Percentiles rank a stretch among this genome's conserved stretches.
Evolutionary conservation across 805 yeast genomes (phyloP).

Genomic region (Candida oleophila): DNA sequence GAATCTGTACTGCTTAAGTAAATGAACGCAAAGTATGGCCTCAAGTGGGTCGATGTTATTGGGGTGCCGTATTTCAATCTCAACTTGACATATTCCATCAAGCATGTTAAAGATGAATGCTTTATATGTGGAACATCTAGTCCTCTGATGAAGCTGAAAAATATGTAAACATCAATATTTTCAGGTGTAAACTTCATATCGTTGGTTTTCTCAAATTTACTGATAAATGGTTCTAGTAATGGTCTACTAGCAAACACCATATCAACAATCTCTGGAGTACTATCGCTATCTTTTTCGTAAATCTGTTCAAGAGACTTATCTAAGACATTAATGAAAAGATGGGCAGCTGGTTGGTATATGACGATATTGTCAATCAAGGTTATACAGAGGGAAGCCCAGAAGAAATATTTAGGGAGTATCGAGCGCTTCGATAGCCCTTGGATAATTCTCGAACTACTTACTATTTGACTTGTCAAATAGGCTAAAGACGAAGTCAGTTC

Average conservation of each 20-base stretch:
- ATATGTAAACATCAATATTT: slow-evolving; percentile 53
- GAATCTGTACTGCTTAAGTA: slow-evolving; percentile 20
- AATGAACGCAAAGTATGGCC: slow-evolving; percentile 30
- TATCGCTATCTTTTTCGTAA: not conserved
- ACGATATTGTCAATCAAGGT: slow-evolving; percentile 27
- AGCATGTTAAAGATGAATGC: slow-evolving; percentile 44
- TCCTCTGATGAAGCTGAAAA: slow-evolving; percentile 54
- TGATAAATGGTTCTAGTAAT: slow-evolving; percentile 41
- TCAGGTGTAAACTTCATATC: slow-evolving; percentile 37
- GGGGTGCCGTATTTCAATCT: slow-evolving; percentile 35
- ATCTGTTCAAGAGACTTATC: slow-evolving; percentile 22
- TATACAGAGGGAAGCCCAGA: slow-evolving; percentile 46
- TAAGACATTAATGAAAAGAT: slow-evolving; percentile 27
- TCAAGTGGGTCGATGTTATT: slow-evolving; percentile 8
- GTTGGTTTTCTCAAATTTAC: slow-evolving; percentile 41
- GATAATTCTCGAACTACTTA: slow-evolving; percentile 48
- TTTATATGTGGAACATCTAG: slow-evolving; percentile 56
- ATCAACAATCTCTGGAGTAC: slow-evolving; percentile 12
- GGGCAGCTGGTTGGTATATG: slow-evolving; percentile 32
- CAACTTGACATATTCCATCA: slow-evolving; percentile 43
- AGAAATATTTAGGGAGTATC: slow-evolving; percentile 43
- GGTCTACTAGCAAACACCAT: slow-evolving; percentile 30
- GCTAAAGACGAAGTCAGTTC: slow-evolving; percentile 24
- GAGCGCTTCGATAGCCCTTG: slow-evolving; percentile 49
- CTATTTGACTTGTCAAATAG: slow-evolving; percentile 35